These are phyloP conservation scores for Colletotrichum orchidophilum DNA, from an alignment of 2,329 filamentous ascomycete species.

Conservation along the genomic window DNA sequence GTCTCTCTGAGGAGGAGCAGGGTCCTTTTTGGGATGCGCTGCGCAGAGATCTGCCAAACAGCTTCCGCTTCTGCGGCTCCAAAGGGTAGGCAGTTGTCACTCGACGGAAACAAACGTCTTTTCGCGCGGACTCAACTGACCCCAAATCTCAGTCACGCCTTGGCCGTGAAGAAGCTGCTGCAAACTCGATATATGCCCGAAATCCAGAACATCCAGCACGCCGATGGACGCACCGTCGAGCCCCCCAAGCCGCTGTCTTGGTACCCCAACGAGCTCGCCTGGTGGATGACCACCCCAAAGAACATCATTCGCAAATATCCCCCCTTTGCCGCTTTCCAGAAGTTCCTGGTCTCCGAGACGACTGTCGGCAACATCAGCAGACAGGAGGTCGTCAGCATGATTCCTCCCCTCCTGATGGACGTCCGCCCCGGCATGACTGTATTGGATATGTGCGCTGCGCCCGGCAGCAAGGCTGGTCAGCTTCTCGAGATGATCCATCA, in stretches of 20 bases:
- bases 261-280: conserved; percentile 95
- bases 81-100: conserved; percentile 70
- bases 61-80: conserved; percentile 96
- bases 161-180: conserved; percentile 88
- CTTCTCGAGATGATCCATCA: conserved; percentile 92
- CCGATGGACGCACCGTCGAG: conserved; percentile 83
- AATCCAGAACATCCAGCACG: conserved; percentile 83
- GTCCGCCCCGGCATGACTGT: conserved; percentile 91
- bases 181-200: conserved; percentile 90
- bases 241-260: conserved; percentile 85
- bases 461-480: conserved; percentile 96
- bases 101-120: not conserved
- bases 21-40: conserved; percentile 86
- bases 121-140: conserved; percentile 3
- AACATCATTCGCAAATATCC: conserved; percentile 93
- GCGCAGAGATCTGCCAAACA: conserved; percentile 89
- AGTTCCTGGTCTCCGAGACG: conserved; percentile 97
- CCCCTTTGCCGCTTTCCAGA: conserved; percentile 95
- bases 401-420: conserved; percentile 93
- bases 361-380: conserved; percentile 97
- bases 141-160: conserved; percentile 73
- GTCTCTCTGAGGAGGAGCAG: conserved; percentile 81
- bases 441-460: conserved; percentile 94
- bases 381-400: conserved; percentile 99
- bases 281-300: conserved; percentile 98